Conservation (phyloP, 139 green algal genomes). For the Mychonastes homosphaera region DNA sequence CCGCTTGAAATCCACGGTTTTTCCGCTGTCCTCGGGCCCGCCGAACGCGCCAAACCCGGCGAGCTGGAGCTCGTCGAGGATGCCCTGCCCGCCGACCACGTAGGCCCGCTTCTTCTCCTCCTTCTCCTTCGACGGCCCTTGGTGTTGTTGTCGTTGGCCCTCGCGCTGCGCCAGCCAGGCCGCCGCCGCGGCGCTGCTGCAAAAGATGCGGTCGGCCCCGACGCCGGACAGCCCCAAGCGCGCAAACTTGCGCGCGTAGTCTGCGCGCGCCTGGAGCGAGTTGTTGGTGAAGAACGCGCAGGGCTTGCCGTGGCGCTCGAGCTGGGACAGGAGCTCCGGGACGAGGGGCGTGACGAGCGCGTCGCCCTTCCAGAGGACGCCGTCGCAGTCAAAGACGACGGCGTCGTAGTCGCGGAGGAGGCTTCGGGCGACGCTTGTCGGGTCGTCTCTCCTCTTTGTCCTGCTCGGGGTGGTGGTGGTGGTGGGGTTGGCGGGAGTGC, state of each 20-base stretch:
- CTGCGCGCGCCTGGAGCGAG: constrained; percentile 80
- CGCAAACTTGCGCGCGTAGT: constrained; percentile 82
- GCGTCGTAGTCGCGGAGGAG: constrained; percentile 24
- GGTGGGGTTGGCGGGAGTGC: no score
- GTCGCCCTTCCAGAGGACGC: no score
- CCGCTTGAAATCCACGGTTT: constrained; percentile 17
- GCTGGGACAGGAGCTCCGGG: background rate
- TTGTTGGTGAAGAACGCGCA: constrained; percentile 99
- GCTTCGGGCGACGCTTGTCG: no score
- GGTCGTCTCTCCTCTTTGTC: no score
- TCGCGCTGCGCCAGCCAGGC: no score
- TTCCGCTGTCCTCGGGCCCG: constrained; percentile 49
- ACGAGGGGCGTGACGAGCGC: background rate
- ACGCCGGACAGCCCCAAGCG: constrained; percentile 54
- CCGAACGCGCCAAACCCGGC: constrained; percentile 72
- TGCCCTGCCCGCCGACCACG: constrained; percentile 71
- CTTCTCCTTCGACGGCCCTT: constrained; percentile 44
- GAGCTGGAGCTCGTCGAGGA: constrained; percentile 82
- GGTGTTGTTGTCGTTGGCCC: constrained; percentile 82
- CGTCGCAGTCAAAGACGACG: constrained; percentile 34
- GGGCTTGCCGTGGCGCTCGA: constrained; percentile 69
- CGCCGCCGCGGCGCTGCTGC: constrained; percentile 85
- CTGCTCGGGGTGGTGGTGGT: no score
- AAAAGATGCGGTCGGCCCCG: constrained; percentile 9
- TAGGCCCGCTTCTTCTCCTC: constrained; percentile 48